Conservation (phyloP, 2,329 filamentous ascomycete genomes). For the Colletotrichum brevisporum region DNA sequence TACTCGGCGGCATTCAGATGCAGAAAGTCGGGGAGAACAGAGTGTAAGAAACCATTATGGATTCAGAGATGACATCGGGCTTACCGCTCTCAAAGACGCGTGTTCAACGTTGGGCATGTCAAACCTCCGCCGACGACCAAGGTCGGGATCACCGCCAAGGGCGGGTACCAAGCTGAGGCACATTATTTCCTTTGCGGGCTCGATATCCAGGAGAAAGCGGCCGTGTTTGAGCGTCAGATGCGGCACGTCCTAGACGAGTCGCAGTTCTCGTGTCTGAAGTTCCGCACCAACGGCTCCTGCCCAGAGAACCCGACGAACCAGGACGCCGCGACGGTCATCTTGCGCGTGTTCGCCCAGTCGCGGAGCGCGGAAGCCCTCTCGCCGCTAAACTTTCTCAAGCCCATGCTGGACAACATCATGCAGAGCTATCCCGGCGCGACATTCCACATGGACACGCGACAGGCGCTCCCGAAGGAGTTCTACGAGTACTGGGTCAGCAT, state of each 20-base stretch:
- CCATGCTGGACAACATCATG: constrained; percentile 58
- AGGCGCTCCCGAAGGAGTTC: constrained; percentile 43
- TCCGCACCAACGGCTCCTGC: constrained; percentile 53
- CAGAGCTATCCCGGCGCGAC: constrained; percentile 59
- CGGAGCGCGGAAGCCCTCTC: constrained; percentile 51
- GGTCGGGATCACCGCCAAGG: constrained; percentile 59
- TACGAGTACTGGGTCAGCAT: constrained; percentile 45
- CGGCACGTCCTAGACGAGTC: constrained; percentile 51
- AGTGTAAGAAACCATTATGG: constrained; percentile 42
- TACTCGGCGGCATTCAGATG: constrained; percentile 57
- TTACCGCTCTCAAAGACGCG: neutral
- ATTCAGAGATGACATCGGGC: no score
- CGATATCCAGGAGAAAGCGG: constrained; percentile 58
- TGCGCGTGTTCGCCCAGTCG: constrained; percentile 63
- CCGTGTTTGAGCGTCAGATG: constrained; percentile 58
- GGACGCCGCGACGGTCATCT: constrained; percentile 62
- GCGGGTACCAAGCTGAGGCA: constrained; percentile 60
- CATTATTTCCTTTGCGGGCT: constrained; percentile 60
- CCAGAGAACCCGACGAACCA: constrained; percentile 58
- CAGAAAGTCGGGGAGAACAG: constrained; percentile 58
- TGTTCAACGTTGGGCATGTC: constrained; percentile 44
- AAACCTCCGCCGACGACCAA: constrained; percentile 50
- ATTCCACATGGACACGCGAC: constrained; percentile 53
- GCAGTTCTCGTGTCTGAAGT: constrained; percentile 51
- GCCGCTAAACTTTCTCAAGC: constrained; percentile 54